These are phyloP conservation scores for Hordeum marinum DNA, from an alignment of 176 grass and related monocot species.

Conservation along the genomic window DNA sequence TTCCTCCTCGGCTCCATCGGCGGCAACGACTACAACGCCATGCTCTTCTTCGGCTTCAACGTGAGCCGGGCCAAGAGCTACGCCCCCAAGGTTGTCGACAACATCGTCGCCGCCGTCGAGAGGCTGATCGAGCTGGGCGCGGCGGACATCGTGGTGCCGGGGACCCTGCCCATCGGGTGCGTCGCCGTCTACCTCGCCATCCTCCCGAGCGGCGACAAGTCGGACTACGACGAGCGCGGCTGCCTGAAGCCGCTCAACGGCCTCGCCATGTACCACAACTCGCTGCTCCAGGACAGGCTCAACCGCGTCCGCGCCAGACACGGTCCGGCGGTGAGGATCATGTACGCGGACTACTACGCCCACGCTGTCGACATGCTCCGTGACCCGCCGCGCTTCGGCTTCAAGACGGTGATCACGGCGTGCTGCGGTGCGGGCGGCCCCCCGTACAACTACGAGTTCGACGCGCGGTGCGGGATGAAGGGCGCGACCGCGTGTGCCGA, in stretches of 20 bases:
- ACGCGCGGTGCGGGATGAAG: constrained; percentile 34
- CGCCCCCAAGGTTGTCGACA: constrained; percentile 29
- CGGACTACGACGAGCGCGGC: constrained; percentile 32
- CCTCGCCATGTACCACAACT: constrained; percentile 27
- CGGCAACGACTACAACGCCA: constrained; percentile 57
- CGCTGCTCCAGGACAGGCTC: constrained; percentile 20
- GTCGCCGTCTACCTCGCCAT: constrained; percentile 39
- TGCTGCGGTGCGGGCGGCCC: constrained; percentile 25
- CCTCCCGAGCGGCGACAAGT: not conserved
- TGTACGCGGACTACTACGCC: constrained; percentile 56
- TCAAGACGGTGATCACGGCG: not conserved
- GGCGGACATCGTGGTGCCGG: constrained; percentile 42
- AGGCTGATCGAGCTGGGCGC: constrained; percentile 44
- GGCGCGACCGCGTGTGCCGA: not conserved
- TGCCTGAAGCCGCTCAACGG: constrained; percentile 39
- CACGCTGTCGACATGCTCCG: constrained; percentile 19
- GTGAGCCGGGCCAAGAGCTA: constrained; percentile 14
- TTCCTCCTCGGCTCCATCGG: constrained; percentile 47
- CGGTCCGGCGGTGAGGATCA: constrained; percentile 18
- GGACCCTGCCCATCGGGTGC: constrained; percentile 41
- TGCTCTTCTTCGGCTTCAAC: constrained; percentile 37
- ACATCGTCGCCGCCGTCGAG: constrained; percentile 30
- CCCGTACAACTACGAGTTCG: constrained; percentile 28
- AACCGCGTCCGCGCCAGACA: not conserved
- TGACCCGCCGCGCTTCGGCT: constrained; percentile 23